A percentile compares a stretch with the other conserved stretches of the same genome.
Evolutionary conservation across 2,329 filamentous ascomycete species (phyloP).

Genomic region (Fusarium sp.): DNA sequence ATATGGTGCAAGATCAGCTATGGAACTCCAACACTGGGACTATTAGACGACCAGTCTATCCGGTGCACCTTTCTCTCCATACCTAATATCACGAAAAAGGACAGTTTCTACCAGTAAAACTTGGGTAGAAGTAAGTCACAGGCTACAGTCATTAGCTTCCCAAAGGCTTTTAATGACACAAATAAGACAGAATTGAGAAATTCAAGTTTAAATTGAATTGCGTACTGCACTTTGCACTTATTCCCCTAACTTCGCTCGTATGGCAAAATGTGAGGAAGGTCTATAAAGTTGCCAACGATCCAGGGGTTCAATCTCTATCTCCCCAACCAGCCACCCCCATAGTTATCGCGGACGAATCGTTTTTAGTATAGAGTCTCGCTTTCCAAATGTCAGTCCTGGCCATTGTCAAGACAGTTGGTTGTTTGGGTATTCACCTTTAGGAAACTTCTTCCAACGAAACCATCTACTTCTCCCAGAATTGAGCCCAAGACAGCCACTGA

Average conservation of each 20-base stretch:
- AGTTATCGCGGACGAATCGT: neutral
- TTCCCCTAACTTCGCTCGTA: neutral
- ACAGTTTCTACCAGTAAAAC: neutral
- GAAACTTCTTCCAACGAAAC: neutral
- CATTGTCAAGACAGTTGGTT: neutral
- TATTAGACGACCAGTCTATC: neutral
- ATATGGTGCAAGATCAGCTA: neutral
- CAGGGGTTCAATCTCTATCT: neutral
- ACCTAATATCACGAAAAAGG: neutral
- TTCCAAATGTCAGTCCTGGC: neutral
- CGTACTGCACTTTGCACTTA: neutral
- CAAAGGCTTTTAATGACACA: neutral
- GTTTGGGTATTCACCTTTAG: neutral
- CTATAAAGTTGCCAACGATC: neutral
- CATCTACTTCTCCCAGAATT: conserved; percentile 13
- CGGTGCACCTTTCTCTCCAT: neutral
- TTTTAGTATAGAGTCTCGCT: neutral
- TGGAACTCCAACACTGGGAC: neutral
- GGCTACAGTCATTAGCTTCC: neutral
- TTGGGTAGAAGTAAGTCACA: neutral
- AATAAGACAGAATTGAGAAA: neutral
- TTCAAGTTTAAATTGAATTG: neutral
- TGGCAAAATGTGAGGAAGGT: neutral
- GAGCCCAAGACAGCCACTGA: conserved; percentile 19
- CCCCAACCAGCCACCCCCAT: neutral